Conservation (phyloP, 257 asterid species). For the Fraxinus cuspidata region DNA sequence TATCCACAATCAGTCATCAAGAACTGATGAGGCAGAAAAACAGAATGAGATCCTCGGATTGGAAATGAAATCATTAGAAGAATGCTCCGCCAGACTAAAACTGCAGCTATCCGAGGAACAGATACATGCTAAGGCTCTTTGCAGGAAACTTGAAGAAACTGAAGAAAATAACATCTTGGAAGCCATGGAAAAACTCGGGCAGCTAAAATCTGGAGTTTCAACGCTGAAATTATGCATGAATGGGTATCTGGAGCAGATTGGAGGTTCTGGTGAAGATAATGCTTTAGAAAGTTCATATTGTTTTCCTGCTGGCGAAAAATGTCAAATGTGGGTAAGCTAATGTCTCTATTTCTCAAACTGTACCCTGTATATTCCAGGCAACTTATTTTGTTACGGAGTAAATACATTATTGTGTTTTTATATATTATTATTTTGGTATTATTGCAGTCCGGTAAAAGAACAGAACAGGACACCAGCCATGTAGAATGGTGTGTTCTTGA, state of each 20-base stretch:
- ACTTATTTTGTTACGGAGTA: conserved; percentile 4
- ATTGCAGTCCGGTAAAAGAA: conserved; percentile 70
- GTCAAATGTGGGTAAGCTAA: conserved; percentile 54
- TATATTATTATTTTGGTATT: conserved; percentile 32
- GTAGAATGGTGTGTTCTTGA: conserved; percentile 23
- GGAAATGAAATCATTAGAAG: conserved; percentile 50
- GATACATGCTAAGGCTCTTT: conserved; percentile 36
- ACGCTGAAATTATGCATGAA: conserved; percentile 55
- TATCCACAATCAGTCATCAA: conserved; percentile 46
- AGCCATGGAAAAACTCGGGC: conserved; percentile 60
- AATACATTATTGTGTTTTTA: background rate
- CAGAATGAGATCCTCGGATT: conserved; percentile 47
- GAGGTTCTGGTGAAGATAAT: conserved; percentile 32
- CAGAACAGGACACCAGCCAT: conserved; percentile 34
- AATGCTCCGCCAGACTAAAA: conserved; percentile 41
- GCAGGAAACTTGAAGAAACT: conserved; percentile 49
- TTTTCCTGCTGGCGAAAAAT: conserved; percentile 29
- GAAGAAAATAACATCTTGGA: conserved; percentile 51
- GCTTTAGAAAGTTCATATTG: conserved; percentile 26
- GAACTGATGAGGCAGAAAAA: conserved; percentile 46
- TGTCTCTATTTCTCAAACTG: conserved; percentile 20
- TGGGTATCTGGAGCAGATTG: conserved; percentile 40
- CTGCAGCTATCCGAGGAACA: conserved; percentile 52
- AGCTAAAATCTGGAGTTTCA: conserved; percentile 62
- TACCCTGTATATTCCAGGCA: conserved; percentile 7